Percentiles rank a stretch among this genome's conserved stretches.
Evolutionary conservation across 2,329 filamentous ascomycete species (phyloP).

Genomic region (Scedosporium aurantiacum): DNA sequence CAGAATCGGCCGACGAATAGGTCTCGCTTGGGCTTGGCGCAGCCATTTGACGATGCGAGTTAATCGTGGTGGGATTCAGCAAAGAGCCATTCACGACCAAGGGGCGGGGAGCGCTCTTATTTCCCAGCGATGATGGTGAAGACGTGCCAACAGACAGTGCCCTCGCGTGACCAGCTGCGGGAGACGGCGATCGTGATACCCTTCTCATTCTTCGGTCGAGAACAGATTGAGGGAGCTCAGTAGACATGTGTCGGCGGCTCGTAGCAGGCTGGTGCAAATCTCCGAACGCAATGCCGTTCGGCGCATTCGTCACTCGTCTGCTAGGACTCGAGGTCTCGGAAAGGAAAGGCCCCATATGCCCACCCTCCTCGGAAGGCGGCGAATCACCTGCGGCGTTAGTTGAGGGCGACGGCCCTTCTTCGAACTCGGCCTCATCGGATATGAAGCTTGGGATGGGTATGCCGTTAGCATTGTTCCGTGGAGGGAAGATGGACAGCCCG

Average conservation of each 20-base stretch:
- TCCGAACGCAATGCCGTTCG: constrained; percentile 33
- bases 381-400: constrained; percentile 29
- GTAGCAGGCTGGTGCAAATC: constrained; percentile 31
- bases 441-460: constrained; percentile 44
- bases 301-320: constrained; percentile 14
- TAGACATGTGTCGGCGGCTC: constrained; percentile 36
- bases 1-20: constrained; percentile 2
- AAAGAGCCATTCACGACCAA: constrained; percentile 42
- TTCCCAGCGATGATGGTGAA: constrained; percentile 25
- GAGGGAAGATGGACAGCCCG: constrained; percentile 22
- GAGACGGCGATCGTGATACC: constrained; percentile 45
- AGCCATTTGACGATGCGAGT: not conserved
- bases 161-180: constrained; percentile 39
- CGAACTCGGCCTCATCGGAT: constrained; percentile 40
- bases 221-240: constrained; percentile 41
- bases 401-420: constrained; percentile 23
- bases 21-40: not conserved
- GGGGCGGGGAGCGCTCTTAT: constrained; percentile 29
- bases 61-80: constrained; percentile 19
- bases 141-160: constrained; percentile 28
- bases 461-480: constrained; percentile 33
- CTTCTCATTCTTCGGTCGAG: constrained; percentile 42
- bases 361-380: constrained; percentile 34
- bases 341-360: constrained; percentile 14
- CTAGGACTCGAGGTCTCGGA: constrained; percentile 17